Evolutionary conservation across 2,329 filamentous ascomycete genomes (phyloP), one percentile per base, ranked within the genome.

Genomic region (Pestalotiopsis sp.): DNA sequence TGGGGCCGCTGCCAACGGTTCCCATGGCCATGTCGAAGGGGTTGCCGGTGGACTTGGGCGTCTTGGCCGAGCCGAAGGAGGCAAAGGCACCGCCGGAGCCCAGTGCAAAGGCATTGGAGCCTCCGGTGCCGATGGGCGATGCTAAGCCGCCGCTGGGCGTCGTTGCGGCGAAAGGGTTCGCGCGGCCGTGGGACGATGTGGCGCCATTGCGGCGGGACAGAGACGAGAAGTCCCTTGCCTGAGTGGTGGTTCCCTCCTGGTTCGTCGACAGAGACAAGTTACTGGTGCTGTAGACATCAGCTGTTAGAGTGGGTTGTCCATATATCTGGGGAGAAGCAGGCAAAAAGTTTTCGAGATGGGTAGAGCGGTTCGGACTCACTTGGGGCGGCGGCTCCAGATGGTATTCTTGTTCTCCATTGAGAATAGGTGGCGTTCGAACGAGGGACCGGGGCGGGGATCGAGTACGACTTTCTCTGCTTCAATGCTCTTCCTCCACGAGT

Each of bases 21-120:
- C 86, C 86, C 81, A 90, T 89, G 73, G 89, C 89, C 73, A 92
- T 87, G 73, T 98, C 95, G 80, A 97, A 93, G 14, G 92, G 90
- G 72, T 93, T 92, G 65, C 92, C 93, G 9, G 92, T 88, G 61
- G 93, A 91, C 85, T 98, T 98, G 66, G 94, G 93, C 2, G 94
- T 95, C 84, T 97, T 97, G 41, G 89, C 87, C 39, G 92, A 89
- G 27, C 95, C 95, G 80, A 97, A 97, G n/a, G 95, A 97, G 52
- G 95, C 95, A 80, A 99, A 99, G 67, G 96, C 96, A 12, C 59
- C 59, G 74, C 96, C 96, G 20, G 94, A 97, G 56, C 96, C 96
- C 70, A 99, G 85, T 65, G 94, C 95, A 82, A 99, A 99, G 69
- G 95, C 95, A 76, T 92, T 95, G 20, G 77, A 94, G 94, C 67